phyloP scores from a whole-genome alignment of 2,329 filamentous ascomycete species.

The Bimuria novae-zelandiae region DNA sequence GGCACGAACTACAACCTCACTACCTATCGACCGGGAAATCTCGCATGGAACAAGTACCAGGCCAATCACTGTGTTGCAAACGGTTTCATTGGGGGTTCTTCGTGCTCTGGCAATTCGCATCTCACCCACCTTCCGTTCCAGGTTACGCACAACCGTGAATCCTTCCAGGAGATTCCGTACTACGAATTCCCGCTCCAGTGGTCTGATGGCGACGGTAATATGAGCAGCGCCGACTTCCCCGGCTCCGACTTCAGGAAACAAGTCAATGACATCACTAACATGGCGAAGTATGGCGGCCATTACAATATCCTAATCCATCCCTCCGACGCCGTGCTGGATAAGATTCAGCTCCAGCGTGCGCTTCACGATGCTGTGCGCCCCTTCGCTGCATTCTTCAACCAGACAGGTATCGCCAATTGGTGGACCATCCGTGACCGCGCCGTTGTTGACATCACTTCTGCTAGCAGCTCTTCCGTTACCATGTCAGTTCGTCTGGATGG shows the following conservation, averaged over 20 bases:
- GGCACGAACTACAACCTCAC: constrained; percentile 11
- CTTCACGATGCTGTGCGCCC: constrained; percentile 11
- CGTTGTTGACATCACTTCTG: background rate
- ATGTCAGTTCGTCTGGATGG: constrained; percentile 10
- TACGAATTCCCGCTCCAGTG: constrained; percentile 13
- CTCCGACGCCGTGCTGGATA: constrained; percentile 10
- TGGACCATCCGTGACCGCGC: constrained; percentile 11
- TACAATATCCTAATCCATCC: constrained; percentile 13
- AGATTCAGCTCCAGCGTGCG: constrained; percentile 11
- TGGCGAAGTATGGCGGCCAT: constrained; percentile 11
- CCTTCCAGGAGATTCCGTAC: constrained; percentile 9
- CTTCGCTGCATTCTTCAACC: constrained; percentile 10
- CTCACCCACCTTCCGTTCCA: constrained; percentile 13
- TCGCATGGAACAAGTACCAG: constrained; percentile 12
- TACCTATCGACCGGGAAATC: constrained; percentile 11
- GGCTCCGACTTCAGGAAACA: constrained; percentile 11
- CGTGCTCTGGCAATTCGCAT: constrained; percentile 8
- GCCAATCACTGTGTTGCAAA: constrained; percentile 9
- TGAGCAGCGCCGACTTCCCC: constrained; percentile 12
- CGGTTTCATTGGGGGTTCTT: constrained; percentile 10
- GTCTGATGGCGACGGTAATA: constrained; percentile 13
- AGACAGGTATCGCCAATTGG: constrained; percentile 12
- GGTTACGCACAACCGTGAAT: constrained; percentile 10
- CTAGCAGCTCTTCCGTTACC: background rate
- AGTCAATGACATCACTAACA: constrained; percentile 6